Evolutionary conservation across 2,329 filamentous ascomycete genomes (phyloP), one percentile per base, ranked within the genome.

Genomic region (Cercospora nicotianae): DNA sequence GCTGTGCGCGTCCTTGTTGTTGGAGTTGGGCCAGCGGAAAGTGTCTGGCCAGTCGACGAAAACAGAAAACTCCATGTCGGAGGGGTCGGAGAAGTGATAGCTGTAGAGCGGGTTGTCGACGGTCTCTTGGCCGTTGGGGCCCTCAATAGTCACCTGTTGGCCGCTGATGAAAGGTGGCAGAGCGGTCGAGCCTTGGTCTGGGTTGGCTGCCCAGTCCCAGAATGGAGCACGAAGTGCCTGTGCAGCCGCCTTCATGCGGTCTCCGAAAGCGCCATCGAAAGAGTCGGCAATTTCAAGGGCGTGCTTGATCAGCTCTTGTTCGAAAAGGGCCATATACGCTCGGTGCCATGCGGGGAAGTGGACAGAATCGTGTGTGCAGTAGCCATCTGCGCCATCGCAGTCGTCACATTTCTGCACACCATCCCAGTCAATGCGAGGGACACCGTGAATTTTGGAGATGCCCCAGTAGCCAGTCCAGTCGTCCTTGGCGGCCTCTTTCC

Each of bases 271-370:
- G n/a, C 61, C 65, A 20, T 73, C 65, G 67, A 72, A 77, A 1
- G 66, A 65, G 57, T 71, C 70, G 51, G 75, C 76, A 30, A 78
- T 68, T 3, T 74, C 66, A 45, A 72, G 67, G 48, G 74, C 77
- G 20, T 75, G 58, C 26, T 69, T 69, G 63, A 77, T 62, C 66
- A 78, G 75, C 51, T 74, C 65, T 68, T 78, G 77, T 70, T 78
- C 77, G 66, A 75, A 78, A 9, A 77, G 72, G 20, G 76, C 76
- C 66, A 75, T 72, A 67, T 76, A 78, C 57, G 71, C 65, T 51
- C 77, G 76, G 67, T 78, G 77, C 76, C 76, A 78, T 2, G 71
- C 63, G 20, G 77, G 76, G 71, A 78, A 78, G 23, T 76, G 74
- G n/a, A 76, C 65, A 3, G 75, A 77, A 48, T 74, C 70, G 73